phyloP scores from a whole-genome alignment of 2,329 filamentous ascomycete species.

The Fusarium piperis region DNA sequence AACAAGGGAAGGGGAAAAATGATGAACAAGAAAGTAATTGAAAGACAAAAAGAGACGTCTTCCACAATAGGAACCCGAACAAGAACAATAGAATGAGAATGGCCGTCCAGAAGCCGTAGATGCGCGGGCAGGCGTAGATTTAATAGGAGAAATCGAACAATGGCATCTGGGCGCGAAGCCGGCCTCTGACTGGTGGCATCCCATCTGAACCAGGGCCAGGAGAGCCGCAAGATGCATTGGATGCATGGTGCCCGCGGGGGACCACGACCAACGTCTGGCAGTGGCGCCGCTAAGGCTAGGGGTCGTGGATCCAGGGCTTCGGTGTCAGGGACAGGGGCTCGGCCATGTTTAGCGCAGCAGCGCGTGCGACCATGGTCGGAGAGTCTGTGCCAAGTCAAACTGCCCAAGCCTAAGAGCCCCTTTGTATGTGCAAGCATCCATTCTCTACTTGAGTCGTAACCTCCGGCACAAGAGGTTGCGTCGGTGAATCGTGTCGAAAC shows the following conservation, averaged over 20 bases:
- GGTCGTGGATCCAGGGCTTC: slow-evolving; percentile 33
- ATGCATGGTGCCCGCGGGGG: slow-evolving; percentile 30
- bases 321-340: slow-evolving; percentile 30
- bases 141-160: slow-evolving; percentile 43
- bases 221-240: slow-evolving; percentile 43
- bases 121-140: slow-evolving; percentile 32
- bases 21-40: slow-evolving; percentile 36
- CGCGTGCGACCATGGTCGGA: slow-evolving; percentile 32
- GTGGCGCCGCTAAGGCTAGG: slow-evolving; percentile 24
- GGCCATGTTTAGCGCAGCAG: slow-evolving; percentile 34
- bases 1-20: slow-evolving; percentile 21
- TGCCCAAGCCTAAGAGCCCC: slow-evolving; percentile 16
- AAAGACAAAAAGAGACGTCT: slow-evolving; percentile 40
- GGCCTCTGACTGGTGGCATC: slow-evolving; percentile 36
- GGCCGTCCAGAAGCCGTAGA: slow-evolving; percentile 35
- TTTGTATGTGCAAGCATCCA: neutral
- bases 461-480: neutral
- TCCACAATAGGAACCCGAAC: slow-evolving; percentile 39
- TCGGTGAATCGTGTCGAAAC: slow-evolving; percentile 27
- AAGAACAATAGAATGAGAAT: slow-evolving; percentile 40
- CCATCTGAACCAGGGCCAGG: slow-evolving; percentile 36
- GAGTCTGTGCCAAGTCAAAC: slow-evolving; percentile 42
- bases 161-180: slow-evolving; percentile 20
- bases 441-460: slow-evolving; percentile 14
- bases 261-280: slow-evolving; percentile 19